These are phyloP conservation scores for Venturia effusa DNA, from an alignment of 2,329 filamentous ascomycete species.

Conservation along the genomic window DNA sequence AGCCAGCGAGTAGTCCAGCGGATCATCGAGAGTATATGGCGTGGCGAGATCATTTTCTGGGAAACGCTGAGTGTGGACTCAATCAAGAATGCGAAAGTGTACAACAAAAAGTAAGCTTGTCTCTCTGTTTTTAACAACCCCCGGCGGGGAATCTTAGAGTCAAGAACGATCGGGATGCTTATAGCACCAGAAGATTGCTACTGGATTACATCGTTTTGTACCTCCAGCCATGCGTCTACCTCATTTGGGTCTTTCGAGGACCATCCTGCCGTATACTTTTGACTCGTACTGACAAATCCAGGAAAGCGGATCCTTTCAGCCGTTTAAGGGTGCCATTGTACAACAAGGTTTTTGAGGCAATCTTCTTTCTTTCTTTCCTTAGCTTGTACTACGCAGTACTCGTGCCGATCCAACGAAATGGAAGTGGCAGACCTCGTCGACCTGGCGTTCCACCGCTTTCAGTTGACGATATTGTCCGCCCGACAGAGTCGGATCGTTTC, in stretches of 20 bases:
- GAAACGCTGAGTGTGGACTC: constrained; percentile 62
- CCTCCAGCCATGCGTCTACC: too few species aligned
- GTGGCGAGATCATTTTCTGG: constrained; percentile 78
- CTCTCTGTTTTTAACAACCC: too few species aligned
- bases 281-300: constrained; percentile 13
- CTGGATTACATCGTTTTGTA: too few species aligned
- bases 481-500: constrained; percentile 2
- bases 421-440: background rate
- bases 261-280: too few species aligned
- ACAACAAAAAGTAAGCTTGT: constrained; percentile 43
- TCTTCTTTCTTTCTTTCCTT: constrained; percentile 70
- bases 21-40: constrained; percentile 70
- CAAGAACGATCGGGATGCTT: too few species aligned
- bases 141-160: too few species aligned
- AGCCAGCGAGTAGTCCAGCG: constrained; percentile 70
- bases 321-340: constrained; percentile 72
- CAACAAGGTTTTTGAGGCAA: constrained; percentile 71
- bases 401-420: constrained; percentile 38
- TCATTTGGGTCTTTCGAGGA: too few species aligned
- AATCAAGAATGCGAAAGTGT: constrained; percentile 65
- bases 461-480: background rate
- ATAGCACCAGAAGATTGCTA: too few species aligned
- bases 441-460: constrained; percentile 7
- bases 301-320: constrained; percentile 60
- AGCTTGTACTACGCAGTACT: constrained; percentile 79